Percentiles rank a stretch among this genome's conserved stretches.
phyloP scores from a whole-genome alignment of 176 grass and related monocot genomes.

The Olyra latifolia region DNA sequence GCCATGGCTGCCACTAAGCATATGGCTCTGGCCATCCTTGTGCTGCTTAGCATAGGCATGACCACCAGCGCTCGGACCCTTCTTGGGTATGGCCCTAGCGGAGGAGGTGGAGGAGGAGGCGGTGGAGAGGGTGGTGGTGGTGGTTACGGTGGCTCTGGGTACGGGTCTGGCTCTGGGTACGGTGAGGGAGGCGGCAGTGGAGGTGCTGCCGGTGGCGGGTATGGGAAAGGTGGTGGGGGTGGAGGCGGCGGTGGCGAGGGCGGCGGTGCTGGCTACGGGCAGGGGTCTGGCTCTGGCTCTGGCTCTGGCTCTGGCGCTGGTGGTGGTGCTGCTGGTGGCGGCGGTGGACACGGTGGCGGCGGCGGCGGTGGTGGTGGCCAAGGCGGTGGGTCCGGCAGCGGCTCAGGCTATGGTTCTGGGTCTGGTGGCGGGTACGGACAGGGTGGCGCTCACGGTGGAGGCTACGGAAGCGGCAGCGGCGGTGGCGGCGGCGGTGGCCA shows the following conservation, averaged over 20 bases:
- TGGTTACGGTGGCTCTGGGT: conserved; percentile 20
- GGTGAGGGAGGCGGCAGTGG: conserved; percentile 42
- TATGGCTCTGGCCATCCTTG: conserved; percentile 41
- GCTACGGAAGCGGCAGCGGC: neutral
- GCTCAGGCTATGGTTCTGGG: conserved; percentile 19
- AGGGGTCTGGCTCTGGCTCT: conserved; percentile 4
- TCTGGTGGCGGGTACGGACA: conserved; percentile 8
- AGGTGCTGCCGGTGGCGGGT: neutral
- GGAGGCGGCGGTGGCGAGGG: neutral
- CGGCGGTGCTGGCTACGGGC: neutral
- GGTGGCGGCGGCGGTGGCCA: neutral
- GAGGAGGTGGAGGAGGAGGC: conserved; percentile 17
- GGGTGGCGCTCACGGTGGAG: conserved; percentile 23
- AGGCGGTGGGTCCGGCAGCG: conserved; percentile 6
- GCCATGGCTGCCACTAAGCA: conserved; percentile 41
- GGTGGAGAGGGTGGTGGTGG: conserved; percentile 28
- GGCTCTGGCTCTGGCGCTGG: neutral
- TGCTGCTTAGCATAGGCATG: conserved; percentile 46
- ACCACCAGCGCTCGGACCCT: conserved; percentile 7
- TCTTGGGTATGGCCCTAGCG: conserved; percentile 16
- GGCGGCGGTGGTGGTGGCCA: neutral
- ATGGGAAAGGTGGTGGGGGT: neutral
- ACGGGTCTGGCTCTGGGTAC: conserved; percentile 22
- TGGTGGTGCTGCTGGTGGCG: conserved; percentile 22
- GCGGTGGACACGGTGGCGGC: neutral